phyloP scores from a whole-genome alignment of 1,139 yeast genomes.

The Saccharomyces hybrid region DNA sequence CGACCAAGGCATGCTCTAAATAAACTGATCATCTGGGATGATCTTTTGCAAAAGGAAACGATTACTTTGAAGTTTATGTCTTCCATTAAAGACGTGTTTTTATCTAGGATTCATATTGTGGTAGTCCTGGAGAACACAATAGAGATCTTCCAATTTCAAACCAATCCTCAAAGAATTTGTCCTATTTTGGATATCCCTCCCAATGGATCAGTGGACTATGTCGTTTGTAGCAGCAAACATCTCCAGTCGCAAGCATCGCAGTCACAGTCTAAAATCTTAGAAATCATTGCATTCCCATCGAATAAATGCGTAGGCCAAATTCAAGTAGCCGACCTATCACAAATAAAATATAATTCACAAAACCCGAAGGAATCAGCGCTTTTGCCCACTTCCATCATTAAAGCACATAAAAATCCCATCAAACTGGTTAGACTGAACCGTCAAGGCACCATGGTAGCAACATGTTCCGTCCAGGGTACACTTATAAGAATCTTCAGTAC shows the following conservation, averaged over 20 bases:
- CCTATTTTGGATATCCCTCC: conserved; percentile 37
- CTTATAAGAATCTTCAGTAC: conserved; percentile 74
- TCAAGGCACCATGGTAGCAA: conserved; percentile 74
- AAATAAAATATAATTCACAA: conserved; percentile 45
- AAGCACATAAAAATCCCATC: conserved; percentile 73
- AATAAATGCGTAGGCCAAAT: conserved; percentile 52
- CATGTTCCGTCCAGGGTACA: conserved; percentile 86
- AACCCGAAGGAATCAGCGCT: conserved; percentile 36
- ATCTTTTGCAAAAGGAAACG: conserved; percentile 69
- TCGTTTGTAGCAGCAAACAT: conserved; percentile 5
- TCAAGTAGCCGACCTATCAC: conserved; percentile 65
- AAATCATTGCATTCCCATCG: conserved; percentile 24
- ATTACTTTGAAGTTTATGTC: conserved; percentile 65
- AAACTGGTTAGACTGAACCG: conserved; percentile 61
- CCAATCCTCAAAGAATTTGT: conserved; percentile 66
- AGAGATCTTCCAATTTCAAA: conserved; percentile 68
- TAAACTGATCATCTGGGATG: conserved; percentile 86
- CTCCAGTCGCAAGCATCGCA: neutral
- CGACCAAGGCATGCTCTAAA: conserved; percentile 71
- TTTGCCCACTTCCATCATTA: conserved; percentile 42
- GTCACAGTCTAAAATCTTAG: conserved; percentile 6
- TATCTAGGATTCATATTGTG: conserved; percentile 69
- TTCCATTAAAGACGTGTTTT: conserved; percentile 63
- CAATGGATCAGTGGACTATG: conserved; percentile 24
- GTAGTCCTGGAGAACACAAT: conserved; percentile 64